Evolutionary conservation across 1,284 basidiomycete species (phyloP).

Genomic region (Ganoderma lingzhi): DNA sequence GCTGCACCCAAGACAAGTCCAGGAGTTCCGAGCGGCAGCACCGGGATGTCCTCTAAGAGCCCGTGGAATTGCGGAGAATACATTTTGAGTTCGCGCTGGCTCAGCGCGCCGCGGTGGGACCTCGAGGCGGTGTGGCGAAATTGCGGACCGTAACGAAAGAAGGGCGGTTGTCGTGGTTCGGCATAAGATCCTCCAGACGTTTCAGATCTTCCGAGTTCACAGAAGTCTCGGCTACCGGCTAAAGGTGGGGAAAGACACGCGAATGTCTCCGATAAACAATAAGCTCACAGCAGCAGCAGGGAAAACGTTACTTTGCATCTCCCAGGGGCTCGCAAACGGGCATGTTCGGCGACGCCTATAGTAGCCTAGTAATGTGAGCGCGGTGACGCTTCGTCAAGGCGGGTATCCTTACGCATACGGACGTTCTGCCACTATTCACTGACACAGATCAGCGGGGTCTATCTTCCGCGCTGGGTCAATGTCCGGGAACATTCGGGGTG

Average conservation of each 20-base stretch:
- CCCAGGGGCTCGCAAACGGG: background rate
- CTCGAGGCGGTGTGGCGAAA: slow-evolving; percentile 24
- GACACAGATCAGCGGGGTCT: background rate
- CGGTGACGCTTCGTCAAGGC: background rate
- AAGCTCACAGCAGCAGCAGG: slow-evolving; percentile 8
- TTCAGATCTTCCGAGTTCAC: slow-evolving; percentile 22
- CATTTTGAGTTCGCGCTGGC: slow-evolving; percentile 7
- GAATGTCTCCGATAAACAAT: slow-evolving; percentile 22
- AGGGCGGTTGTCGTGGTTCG: slow-evolving; percentile 14
- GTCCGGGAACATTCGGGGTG: slow-evolving; percentile 4
- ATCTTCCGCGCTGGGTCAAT: background rate
- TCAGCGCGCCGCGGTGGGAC: slow-evolving; percentile 18
- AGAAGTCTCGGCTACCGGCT: slow-evolving; percentile 25
- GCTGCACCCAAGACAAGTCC: background rate
- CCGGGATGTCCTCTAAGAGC: slow-evolving; percentile 2
- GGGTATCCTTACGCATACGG: background rate
- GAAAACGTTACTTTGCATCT: slow-evolving; percentile 1
- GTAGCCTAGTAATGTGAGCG: background rate
- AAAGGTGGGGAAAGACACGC: slow-evolving; percentile 13
- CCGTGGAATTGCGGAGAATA: slow-evolving; percentile 12
- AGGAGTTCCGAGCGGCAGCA: background rate
- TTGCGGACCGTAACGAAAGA: slow-evolving; percentile 15
- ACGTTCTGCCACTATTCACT: background rate
- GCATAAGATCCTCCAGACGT: slow-evolving; percentile 22
- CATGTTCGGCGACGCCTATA: slow-evolving; percentile 11